Conservation (phyloP, 2,329 filamentous ascomycete genomes). For the Fusarium musae region DNA sequence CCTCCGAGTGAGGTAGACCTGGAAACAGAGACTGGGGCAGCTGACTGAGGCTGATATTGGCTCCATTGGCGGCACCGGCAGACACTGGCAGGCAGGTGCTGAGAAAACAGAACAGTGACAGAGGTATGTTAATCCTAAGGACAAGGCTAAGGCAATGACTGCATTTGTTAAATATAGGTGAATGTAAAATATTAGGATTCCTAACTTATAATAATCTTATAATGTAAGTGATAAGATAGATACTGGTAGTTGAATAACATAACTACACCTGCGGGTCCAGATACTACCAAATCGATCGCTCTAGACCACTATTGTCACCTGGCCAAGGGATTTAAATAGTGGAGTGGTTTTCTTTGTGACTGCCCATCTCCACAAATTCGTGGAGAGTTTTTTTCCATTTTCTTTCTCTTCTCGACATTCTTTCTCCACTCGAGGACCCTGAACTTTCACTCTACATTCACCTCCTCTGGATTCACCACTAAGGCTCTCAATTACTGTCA, state of each 20-base stretch:
- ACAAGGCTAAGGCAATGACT: too few relatives aligned
- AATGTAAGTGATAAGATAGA: too few relatives aligned
- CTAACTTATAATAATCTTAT: background rate
- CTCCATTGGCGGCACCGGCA: background rate
- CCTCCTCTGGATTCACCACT: background rate
- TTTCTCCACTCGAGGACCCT: slow-evolving; percentile 12
- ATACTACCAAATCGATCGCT: background rate
- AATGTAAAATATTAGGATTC: background rate
- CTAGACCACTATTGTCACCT: slow-evolving; percentile 3
- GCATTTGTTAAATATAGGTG: too few relatives aligned
- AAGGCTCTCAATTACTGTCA: background rate
- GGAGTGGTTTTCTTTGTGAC: background rate
- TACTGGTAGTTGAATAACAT: background rate
- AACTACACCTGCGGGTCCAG: background rate
- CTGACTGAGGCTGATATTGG: background rate
- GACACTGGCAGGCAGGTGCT: background rate
- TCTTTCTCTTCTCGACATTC: slow-evolving; percentile 4
- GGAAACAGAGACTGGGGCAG: background rate
- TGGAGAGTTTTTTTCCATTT: slow-evolving; percentile 29
- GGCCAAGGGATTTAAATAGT: slow-evolving; percentile 6
- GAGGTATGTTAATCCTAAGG: too few relatives aligned
- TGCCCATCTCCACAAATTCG: background rate
- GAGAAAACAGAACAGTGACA: too few relatives aligned
- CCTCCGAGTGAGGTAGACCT: background rate
- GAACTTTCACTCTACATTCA: background rate